A percentile compares a stretch with the other conserved stretches of the same genome.
phyloP scores from a whole-genome alignment of 768 basidiomycete species.

The Russula sp. region DNA sequence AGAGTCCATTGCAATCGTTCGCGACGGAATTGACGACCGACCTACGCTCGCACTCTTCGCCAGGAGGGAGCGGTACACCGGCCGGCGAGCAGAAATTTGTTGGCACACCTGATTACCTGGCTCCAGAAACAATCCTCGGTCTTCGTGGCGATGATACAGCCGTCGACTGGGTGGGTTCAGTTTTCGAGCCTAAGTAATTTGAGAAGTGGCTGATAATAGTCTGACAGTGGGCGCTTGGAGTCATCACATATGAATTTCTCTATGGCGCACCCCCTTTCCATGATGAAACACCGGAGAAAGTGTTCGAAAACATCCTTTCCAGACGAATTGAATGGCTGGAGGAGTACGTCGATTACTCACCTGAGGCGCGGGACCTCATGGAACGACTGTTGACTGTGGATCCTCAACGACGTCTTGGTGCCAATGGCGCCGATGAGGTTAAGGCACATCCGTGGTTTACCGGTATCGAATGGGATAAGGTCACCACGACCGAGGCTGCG shows the following conservation, averaged over 20 bases:
- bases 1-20: slow-evolving; percentile 82
- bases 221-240: slow-evolving; percentile 91
- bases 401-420: slow-evolving; percentile 72
- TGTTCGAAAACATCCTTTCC: slow-evolving; percentile 97
- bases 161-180: slow-evolving; percentile 85
- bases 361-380: slow-evolving; percentile 88
- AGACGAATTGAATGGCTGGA: slow-evolving; percentile 95
- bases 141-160: slow-evolving; percentile 90
- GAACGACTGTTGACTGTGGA: slow-evolving; percentile 75
- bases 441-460: slow-evolving; percentile 87
- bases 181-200: slow-evolving; percentile 7
- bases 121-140: slow-evolving; percentile 92
- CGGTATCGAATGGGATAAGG: slow-evolving; percentile 89
- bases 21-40: slow-evolving; percentile 80
- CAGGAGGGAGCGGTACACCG: slow-evolving; percentile 49
- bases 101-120: slow-evolving; percentile 95
- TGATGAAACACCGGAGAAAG: slow-evolving; percentile 92
- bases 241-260: slow-evolving; percentile 96
- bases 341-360: slow-evolving; percentile 80
- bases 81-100: slow-evolving; percentile 91
- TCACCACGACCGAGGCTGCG: slow-evolving; percentile 81
- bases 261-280: slow-evolving; percentile 98
- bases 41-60: slow-evolving; percentile 67
- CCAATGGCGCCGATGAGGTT: slow-evolving; percentile 84
- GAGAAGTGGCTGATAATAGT: slow-evolving; percentile 13